These are phyloP conservation scores for Pythium guiyangense DNA, from an alignment of 352 stramenopile genomes.

Conservation along the genomic window DNA sequence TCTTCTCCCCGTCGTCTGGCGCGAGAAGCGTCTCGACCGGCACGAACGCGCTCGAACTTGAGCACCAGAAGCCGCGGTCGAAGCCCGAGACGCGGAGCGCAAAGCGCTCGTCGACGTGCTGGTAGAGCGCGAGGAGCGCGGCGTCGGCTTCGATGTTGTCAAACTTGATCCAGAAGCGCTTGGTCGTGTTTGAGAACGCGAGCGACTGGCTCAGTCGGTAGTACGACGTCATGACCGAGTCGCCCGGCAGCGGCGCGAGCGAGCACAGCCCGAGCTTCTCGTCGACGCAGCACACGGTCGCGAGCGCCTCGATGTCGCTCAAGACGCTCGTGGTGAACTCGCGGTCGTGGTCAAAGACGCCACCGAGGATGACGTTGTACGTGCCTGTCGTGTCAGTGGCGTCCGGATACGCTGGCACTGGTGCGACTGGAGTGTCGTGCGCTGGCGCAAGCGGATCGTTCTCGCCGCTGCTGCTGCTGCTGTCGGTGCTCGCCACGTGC, in stretches of 20 bases:
- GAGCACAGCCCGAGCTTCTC: constrained; percentile 41
- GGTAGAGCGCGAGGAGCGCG: constrained; percentile 2
- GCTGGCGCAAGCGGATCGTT: too few species aligned
- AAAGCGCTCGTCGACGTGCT: constrained; percentile 3
- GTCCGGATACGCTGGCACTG: background rate
- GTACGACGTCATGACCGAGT: constrained; percentile 36
- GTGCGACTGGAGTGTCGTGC: background rate
- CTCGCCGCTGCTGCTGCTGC: too few species aligned
- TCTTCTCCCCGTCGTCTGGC: constrained; percentile 14
- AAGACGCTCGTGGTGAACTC: constrained; percentile 14
- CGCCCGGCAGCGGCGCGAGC: constrained; percentile 19
- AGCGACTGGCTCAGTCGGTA: constrained; percentile 27
- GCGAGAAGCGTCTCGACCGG: background rate
- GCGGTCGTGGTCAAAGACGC: constrained; percentile 17
- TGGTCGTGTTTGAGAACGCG: constrained; percentile 22
- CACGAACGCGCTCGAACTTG: constrained; percentile 7
- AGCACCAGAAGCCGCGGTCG: constrained; percentile 11
- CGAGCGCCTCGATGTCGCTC: constrained; percentile 24
- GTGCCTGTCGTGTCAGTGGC: constrained; percentile 20
- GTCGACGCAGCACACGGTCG: constrained; percentile 29
- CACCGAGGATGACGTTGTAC: constrained; percentile 39
- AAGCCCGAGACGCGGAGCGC: background rate
- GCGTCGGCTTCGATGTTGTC: constrained; percentile 35
- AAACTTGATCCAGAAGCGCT: constrained; percentile 45
- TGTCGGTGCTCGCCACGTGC: constrained; percentile 6